Evolutionary conservation across 192 early-diverging fungal species (phyloP), one percentile per base, ranked within the genome.

Genomic region (Glomus cerebriforme): DNA sequence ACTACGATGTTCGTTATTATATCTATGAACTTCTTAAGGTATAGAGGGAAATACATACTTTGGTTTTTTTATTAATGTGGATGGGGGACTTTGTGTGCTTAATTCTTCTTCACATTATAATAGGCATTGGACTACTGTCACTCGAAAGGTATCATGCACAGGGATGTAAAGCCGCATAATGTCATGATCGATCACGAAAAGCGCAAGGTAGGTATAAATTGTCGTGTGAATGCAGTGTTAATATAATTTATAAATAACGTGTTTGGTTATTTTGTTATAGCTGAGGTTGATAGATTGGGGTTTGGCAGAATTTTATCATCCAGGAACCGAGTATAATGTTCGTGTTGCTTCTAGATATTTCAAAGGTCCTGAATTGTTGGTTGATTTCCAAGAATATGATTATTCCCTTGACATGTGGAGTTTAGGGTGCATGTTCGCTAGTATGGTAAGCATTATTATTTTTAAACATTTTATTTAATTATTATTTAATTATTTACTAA

Each of bases 351-450:
- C 96, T 64, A 88, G 98, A 80, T 99, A 99, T 87, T 99, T 98
- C 86, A 99, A 99, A 83, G 96, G 96, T 1, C 98, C 98, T 27
- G 98, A 99, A 83, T 89, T 99, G 71, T 88, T 99, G 71, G 97
- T 99, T 39, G 97, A 99, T 84, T 98, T 97, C 84, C 96, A 95
- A 82, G 93, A 95, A 83, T 99, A 99, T 83, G 98, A 99, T 87
- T 99, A 99, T 81, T 96, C 95, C 67, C 87, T 99, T 78, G 98
- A 99, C 81, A 95, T 99, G 94, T 99, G 98, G 98, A 96, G 95
- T 83, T 90, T 97, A 80, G 98, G 98, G 7, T 98, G 97, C 84
- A 99, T 99, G 97, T 97, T 99, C 89, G 98, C 97, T 29, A 96
- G 94, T 84, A 99, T 99, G 95, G 95, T 96, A 87, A 80, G 82